Evolutionary conservation across 2,329 filamentous ascomycete genomes (phyloP), one percentile per base, ranked within the genome.

Genomic region (Arthrobotrys entomopaga): DNA sequence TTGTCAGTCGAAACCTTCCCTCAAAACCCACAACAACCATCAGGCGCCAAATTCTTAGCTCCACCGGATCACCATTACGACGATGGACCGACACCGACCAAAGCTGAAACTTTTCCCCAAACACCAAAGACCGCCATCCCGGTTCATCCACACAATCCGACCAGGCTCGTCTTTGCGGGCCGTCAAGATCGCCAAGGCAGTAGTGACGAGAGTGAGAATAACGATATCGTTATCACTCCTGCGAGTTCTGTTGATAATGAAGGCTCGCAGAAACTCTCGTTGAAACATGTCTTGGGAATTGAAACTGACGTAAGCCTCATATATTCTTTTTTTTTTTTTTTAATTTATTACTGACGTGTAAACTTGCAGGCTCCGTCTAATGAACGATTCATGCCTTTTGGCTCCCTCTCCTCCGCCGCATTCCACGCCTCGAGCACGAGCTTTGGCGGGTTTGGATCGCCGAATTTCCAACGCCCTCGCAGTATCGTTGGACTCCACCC

Each of bases 161-260:
- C 71, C n/a, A 52, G 65, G 24, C 48, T 75, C 20, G 64, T 69
- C 4, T 70, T 75, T 40, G 56, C 70, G 4, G 70, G 70, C 0
- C 63, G 70, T 24, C 63, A 66, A 42, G 70, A 74, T 24, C 70
- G 71, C 16, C 61, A 65, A 16, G 61, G 71, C 26, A 75, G 71
- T 43, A 75, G 71, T 22, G 71, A 75, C 43, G 71, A 75, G 38
- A 75, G 71, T 38, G 71, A 75, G 10, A 75, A 70, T 54, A 75
- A 70, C 19, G 71, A 75, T 11, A 34, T 46, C 3, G 71, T 75
- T 8, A 60, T 70, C 22, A 75, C 71, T 11, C 71, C 71, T 13
- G 71, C 71, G n/a, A 75, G 71, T 43, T 75, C 71, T 11, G 71
- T 75, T 8, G 71, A 75, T 57, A 69, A 43, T 5, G 71, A 75